A percentile compares a stretch with the other conserved stretches of the same genome.
These are phyloP conservation scores for Magnolia kwangsiensis DNA, from an alignment of 164 flowering plant genomes.

Conservation along the genomic window DNA sequence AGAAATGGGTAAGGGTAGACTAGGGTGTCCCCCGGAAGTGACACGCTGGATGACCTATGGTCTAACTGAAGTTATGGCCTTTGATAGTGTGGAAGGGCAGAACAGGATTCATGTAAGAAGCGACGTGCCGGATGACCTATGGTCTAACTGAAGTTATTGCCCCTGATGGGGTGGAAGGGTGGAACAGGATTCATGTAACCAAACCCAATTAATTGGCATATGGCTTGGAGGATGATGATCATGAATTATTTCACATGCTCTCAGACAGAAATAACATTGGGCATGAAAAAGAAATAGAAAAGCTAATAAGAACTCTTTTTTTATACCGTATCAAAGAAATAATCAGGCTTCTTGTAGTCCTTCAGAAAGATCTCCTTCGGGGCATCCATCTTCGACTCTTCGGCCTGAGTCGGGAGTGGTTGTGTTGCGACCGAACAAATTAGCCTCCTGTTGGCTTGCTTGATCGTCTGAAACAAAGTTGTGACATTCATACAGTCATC, in stretches of 20 bases:
- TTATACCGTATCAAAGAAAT: conserved; percentile 79
- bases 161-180: too few relatives aligned
- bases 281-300: background rate
- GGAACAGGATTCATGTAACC: too few relatives aligned
- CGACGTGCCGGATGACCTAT: too few relatives aligned
- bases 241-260: background rate
- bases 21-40: too few relatives aligned
- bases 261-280: background rate
- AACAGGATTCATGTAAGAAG: too few relatives aligned
- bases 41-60: too few relatives aligned
- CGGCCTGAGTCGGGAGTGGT: conserved; percentile 38
- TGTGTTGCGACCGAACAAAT: conserved; percentile 80
- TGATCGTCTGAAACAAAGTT: conserved; percentile 35
- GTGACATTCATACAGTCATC: too few relatives aligned
- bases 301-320: background rate
- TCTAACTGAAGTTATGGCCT: too few relatives aligned
- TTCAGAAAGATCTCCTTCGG: conserved; percentile 89
- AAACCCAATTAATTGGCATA: too few relatives aligned
- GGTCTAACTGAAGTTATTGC: too few relatives aligned
- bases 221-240: background rate
- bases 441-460: conserved; percentile 36
- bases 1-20: too few relatives aligned
- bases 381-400: conserved; percentile 71
- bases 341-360: conserved; percentile 87
- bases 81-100: too few relatives aligned